Evolutionary conservation across 169 alveolate species (phyloP), one percentile per base, ranked within the genome.

Genomic region (Nephromyces sp.): DNA sequence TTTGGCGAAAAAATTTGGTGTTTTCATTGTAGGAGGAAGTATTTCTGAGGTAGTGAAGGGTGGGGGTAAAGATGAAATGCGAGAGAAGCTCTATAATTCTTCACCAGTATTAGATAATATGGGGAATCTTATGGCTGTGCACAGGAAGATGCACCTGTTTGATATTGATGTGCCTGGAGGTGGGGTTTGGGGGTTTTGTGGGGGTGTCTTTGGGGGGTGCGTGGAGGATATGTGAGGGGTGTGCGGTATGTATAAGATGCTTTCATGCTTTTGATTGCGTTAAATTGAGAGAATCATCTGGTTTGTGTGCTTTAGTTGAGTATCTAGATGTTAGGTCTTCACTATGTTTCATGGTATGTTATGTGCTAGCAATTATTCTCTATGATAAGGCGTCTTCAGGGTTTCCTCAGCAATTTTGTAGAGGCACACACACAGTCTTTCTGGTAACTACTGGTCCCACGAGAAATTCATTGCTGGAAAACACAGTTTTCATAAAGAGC

Each of bases 81-180:
- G 6, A 25, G 67, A 32, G 53, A 34, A 3, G 5, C 52, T 86
- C 27, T 87, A 83, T 68, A 90, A 90, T 61, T 86, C 93, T n/a
- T 80, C 81, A 6, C 63, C 78, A 28, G 84, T 82, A 34, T 93
- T 93, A 1, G 73, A 84, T 0, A 52, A 87, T 30, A 74, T 24
- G 1, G 75, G 75, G 21, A 22, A 30, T 32, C 51, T 69, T 33
- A 53, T 84, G 30, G 85, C 91, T 24, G 71, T 64, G 15, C 90
- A 92, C 69, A 78, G 93, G 35, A 92, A 92, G 80, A 79, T 84
- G 29, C 97, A 92, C 78, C 83, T 92, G 61, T 92, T 92, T 78
- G 97, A 92, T 78, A 89, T 92, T 15, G 88, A 89, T 80, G 89
- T 92, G 15, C 91, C 92, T 15, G 94, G 89, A 21, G 82, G 77